Percentiles rank a stretch among this genome's conserved stretches.
Conservation (phyloP, 257 asterid species). For the Solanum tarijense region DNA sequence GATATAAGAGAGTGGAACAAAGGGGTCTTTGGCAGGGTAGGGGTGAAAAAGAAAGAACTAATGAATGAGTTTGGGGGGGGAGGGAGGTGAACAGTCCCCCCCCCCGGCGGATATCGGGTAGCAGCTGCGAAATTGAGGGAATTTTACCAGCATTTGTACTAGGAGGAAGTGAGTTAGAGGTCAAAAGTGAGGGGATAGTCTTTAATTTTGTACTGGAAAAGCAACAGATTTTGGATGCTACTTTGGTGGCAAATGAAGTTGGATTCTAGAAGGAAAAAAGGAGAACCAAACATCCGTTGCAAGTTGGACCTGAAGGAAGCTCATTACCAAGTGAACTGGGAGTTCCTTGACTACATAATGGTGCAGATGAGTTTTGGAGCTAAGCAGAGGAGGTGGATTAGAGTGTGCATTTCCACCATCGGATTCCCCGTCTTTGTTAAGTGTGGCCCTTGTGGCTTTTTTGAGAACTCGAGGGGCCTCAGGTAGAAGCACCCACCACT, state of each 20-base stretch:
- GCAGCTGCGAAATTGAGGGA: not conserved
- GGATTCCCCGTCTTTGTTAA: not conserved
- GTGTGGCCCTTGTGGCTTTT: too few relatives aligned
- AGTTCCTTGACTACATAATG: not conserved
- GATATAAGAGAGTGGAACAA: not conserved
- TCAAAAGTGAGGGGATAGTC: not conserved
- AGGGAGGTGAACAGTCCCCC: not conserved
- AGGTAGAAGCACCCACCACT: not conserved
- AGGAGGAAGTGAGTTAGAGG: not conserved
- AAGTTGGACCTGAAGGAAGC: not conserved
- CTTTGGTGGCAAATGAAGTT: not conserved
- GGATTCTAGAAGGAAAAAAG: not conserved
- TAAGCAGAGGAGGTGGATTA: not conserved
- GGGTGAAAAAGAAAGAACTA: not conserved
- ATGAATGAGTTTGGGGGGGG: not conserved
- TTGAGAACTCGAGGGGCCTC: not conserved
- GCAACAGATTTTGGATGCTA: not conserved
- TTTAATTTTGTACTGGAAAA: not conserved
- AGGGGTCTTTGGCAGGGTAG: not conserved
- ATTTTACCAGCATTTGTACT: not conserved
- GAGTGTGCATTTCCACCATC: not conserved
- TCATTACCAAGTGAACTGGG: not conserved
- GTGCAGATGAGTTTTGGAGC: not conserved
- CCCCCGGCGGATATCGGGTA: not conserved
- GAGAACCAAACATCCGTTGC: not conserved